A percentile compares a stretch with the other conserved stretches of the same genome.
Conservation (phyloP, 192 early-diverging fungal species). For the Backusella tuberculispora region DNA sequence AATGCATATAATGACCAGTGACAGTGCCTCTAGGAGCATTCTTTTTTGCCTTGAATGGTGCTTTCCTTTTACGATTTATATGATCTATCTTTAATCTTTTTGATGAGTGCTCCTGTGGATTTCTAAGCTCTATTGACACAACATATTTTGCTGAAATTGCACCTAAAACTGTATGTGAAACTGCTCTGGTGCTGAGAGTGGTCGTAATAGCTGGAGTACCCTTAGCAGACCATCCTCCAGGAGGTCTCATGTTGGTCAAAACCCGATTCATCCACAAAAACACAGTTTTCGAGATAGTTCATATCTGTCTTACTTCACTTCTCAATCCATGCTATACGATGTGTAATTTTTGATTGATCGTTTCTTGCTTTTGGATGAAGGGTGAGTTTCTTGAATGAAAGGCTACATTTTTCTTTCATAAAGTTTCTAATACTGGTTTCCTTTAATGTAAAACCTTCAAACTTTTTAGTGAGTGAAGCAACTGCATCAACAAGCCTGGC, state of each 20-base stretch:
- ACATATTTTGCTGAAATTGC: constrained; percentile 22
- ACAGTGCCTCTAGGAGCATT: constrained; percentile 8
- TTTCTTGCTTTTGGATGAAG: too few relatives aligned
- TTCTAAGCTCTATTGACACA: constrained; percentile 17
- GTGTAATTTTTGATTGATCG: too few relatives aligned
- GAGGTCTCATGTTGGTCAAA: constrained; percentile 23
- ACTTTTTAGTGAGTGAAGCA: too few relatives aligned
- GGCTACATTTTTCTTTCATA: too few relatives aligned
- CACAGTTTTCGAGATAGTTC: constrained; percentile 18
- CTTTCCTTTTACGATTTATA: constrained; percentile 15
- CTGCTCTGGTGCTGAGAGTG: constrained; percentile 8
- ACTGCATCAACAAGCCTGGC: too few relatives aligned
- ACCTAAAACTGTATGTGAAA: constrained; percentile 18
- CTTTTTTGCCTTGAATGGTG: constrained; percentile 18
- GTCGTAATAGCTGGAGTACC: constrained; percentile 1
- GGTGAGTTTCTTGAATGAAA: too few relatives aligned
- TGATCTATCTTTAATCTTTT: constrained; percentile 15
- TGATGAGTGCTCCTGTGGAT: constrained; percentile 11
- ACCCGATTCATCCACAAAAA: constrained; percentile 27
- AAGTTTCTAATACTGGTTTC: too few relatives aligned
- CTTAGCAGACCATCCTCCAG: constrained; percentile 15
- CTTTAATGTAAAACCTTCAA: too few relatives aligned
- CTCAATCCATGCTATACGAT: too few relatives aligned
- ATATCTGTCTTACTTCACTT: constrained; percentile 4
- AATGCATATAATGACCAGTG: constrained; percentile 13